phyloP scores from a whole-genome alignment of 768 basidiomycete species.

The Clathrus columnatus region DNA sequence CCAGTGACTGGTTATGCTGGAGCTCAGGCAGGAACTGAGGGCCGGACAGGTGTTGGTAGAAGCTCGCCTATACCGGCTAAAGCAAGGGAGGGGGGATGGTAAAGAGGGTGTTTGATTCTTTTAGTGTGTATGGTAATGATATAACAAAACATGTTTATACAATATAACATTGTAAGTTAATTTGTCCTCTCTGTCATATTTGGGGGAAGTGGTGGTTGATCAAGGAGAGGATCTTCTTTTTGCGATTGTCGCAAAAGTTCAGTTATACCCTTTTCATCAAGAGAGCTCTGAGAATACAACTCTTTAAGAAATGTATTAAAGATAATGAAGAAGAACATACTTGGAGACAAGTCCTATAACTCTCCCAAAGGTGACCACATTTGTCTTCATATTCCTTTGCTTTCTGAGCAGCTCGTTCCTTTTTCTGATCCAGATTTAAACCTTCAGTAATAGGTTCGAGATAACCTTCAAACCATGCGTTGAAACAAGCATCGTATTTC shows the following conservation, averaged over 20 bases:
- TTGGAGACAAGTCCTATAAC: conserved; percentile 76
- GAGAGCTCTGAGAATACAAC: conserved; percentile 50
- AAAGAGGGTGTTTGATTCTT: conserved; percentile 1
- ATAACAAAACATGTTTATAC: neutral
- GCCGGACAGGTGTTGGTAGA: conserved; percentile 1
- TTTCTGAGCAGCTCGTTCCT: conserved; percentile 62
- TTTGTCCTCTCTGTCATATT: neutral
- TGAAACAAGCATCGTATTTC: conserved; percentile 90
- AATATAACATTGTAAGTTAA: neutral
- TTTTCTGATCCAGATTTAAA: conserved; percentile 36
- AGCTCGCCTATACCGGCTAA: conserved; percentile 9
- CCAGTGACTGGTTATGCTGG: conserved; percentile 5
- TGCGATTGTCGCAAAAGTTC: conserved; percentile 71
- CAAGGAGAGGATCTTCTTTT: conserved; percentile 64
- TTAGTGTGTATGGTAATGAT: neutral
- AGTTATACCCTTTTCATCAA: conserved; percentile 69
- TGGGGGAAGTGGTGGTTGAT: conserved; percentile 43
- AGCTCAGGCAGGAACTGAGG: neutral
- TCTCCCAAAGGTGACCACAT: conserved; percentile 77
- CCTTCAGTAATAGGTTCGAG: conserved; percentile 61
- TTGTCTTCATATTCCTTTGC: conserved; percentile 81
- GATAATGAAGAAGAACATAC: conserved; percentile 35
- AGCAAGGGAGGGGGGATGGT: neutral
- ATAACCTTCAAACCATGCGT: conserved; percentile 96
- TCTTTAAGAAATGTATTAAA: neutral